Conservation (phyloP, 2,329 filamentous ascomycete species). For the Talaromyces piceae region DNA sequence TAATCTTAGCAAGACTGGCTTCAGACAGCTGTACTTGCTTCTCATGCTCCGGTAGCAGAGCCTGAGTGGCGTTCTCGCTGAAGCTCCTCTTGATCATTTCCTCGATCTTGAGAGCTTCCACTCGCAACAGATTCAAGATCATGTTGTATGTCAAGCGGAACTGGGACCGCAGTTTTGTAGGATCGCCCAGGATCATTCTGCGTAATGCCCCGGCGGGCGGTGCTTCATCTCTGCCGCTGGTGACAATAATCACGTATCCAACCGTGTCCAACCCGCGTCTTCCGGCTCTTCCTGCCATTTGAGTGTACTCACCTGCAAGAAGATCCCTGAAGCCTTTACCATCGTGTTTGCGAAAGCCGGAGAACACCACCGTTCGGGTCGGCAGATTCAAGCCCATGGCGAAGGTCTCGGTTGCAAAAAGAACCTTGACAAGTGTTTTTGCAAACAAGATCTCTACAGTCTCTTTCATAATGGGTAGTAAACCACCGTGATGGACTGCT, state of each 20-base stretch:
- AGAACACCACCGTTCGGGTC: conserved; percentile 94
- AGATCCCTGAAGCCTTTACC: conserved; percentile 86
- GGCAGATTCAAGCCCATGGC: conserved; percentile 97
- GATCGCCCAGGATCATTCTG: conserved; percentile 93
- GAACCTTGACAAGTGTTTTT: conserved; percentile 86
- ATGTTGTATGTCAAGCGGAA: conserved; percentile 99
- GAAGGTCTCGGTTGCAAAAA: conserved; percentile 97
- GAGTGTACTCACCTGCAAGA: conserved; percentile 91
- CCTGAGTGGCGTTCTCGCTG: conserved; percentile 95
- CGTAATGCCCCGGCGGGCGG: conserved; percentile 75
- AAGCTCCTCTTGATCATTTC: conserved; percentile 99
- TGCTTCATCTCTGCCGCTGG: conserved; percentile 72
- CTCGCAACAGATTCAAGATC: conserved; percentile 90
- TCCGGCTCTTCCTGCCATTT: conserved; percentile 94
- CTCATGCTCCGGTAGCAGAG: conserved; percentile 87
- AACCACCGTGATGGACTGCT: conserved; percentile 89
- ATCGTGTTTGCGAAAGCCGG: conserved; percentile 93
- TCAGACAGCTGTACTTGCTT: conserved; percentile 89
- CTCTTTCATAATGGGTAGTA: conserved; percentile 95
- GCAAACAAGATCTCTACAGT: conserved; percentile 96
- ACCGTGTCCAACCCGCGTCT: conserved; percentile 87
- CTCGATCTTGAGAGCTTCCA: conserved; percentile 95
- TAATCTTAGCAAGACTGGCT: conserved; percentile 82
- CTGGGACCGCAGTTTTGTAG: conserved; percentile 89
- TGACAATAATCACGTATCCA: conserved; percentile 89